Evolutionary conservation across 108 stramenopile genomes (phyloP), one percentile per base, ranked within the genome.

Genomic region (Cyclostephanos tholiformis): DNA sequence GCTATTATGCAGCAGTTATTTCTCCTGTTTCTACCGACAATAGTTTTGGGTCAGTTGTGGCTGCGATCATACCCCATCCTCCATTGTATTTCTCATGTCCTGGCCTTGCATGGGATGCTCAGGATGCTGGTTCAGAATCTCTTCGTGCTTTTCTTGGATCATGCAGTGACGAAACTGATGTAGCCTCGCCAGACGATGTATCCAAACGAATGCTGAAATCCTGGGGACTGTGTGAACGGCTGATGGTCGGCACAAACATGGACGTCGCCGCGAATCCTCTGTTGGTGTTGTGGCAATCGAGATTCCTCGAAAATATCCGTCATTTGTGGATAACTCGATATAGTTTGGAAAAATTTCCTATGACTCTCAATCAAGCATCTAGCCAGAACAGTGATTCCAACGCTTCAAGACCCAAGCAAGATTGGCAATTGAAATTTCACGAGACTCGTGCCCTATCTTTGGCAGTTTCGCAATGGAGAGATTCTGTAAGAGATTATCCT

Each of bases 401-500:
- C 35, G 65, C 32, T 8, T 17, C 58, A 7, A 29, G 29, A 4
- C 8, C 10, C 26, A 59, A 32, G 29, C 29, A 65, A 57, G 60
- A 67, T 4, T 38, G 5, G 51, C 49, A 67, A 30, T 51, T 68
- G 30, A 44, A 36, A 4, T 23, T 48, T 14, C 65, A 72, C 55
- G 71, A 79, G 30, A 68, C 78, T 16, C 25, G 39, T 38, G 71
- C 70, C 19, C 70, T 79, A 7, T 79, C 78, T 44, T 26, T 51
- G 8, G 69, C 61, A 23, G 63, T 76, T 16, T 22, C 25, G 9
- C 57, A 26, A 27, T 81, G 75, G 75, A 71, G 80, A 51, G 75
- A 76, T 59, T 76, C 80, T 39, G 48, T 77, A 14, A 22, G 80
- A 71, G 80, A 81, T 77, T 81, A 76, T 58, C 80, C 80, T 32